Evolutionary conservation across 2,329 filamentous ascomycete genomes (phyloP).

Genomic region (Exophiala mesophila): DNA sequence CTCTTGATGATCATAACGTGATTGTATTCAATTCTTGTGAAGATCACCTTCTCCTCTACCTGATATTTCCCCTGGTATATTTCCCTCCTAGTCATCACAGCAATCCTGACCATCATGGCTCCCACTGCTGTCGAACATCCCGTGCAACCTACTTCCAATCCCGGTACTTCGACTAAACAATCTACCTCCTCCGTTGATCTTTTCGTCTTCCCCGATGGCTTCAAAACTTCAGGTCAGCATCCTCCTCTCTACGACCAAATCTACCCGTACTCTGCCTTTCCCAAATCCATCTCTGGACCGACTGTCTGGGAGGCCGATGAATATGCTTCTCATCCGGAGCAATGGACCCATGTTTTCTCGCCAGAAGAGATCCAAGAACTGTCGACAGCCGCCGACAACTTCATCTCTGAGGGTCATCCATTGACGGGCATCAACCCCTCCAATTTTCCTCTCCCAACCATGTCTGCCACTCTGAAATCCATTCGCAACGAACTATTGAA

Average conservation of each 20-base stretch:
- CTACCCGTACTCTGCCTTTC: constrained; percentile 65
- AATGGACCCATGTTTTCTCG: constrained; percentile 69
- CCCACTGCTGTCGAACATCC: constrained; percentile 14
- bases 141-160: background rate
- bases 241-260: constrained; percentile 62
- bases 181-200: constrained; percentile 15
- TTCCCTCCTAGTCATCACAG: no score
- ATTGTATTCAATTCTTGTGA: no score
- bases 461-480: constrained; percentile 49
- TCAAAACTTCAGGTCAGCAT: constrained; percentile 68
- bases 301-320: constrained; percentile 69
- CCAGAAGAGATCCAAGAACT: constrained; percentile 64
- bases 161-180: constrained; percentile 1
- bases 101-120: constrained; percentile 2
- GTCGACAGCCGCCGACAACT: constrained; percentile 61
- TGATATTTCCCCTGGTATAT: no score
- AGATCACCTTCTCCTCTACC: no score
- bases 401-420: constrained; percentile 60
- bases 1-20: no score
- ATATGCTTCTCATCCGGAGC: constrained; percentile 57
- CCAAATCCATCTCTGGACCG: constrained; percentile 63
- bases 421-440: constrained; percentile 65
- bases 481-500: constrained; percentile 66
- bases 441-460: constrained; percentile 58
- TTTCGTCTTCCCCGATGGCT: constrained; percentile 55